phyloP scores from a whole-genome alignment of 2,329 filamentous ascomycete genomes.

The Fusarium praegraminearum region DNA sequence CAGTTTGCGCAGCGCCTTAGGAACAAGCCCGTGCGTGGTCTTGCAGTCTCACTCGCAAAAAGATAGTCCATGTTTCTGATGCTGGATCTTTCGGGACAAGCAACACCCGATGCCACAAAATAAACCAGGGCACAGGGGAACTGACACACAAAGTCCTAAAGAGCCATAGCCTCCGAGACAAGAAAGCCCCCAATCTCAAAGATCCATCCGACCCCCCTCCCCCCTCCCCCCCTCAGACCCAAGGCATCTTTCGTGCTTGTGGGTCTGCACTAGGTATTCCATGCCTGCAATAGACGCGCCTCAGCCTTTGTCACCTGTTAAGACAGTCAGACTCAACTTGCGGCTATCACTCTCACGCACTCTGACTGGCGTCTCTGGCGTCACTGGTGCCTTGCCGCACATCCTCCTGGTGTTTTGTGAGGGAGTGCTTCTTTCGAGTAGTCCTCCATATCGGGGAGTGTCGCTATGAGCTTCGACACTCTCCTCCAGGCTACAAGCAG shows the following conservation, averaged over 20 bases:
- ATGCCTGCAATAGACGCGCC: constrained; percentile 49
- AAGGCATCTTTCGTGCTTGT: constrained; percentile 47
- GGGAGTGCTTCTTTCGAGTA: constrained; percentile 29
- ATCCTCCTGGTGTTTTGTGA: constrained; percentile 35
- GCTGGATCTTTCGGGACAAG: constrained; percentile 23
- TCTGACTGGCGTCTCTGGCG: constrained; percentile 48
- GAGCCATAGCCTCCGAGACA: constrained; percentile 29
- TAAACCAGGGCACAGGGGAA: constrained; percentile 37
- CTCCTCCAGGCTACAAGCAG: constrained; percentile 50
- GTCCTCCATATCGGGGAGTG: constrained; percentile 37
- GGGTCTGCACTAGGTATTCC: constrained; percentile 43
- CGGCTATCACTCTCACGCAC: constrained; percentile 47
- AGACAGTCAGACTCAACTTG: constrained; percentile 50
- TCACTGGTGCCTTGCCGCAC: constrained; percentile 49
- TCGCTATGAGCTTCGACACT: constrained; percentile 32
- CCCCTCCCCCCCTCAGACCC: constrained; percentile 26
- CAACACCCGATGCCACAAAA: constrained; percentile 28
- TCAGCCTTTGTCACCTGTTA: constrained; percentile 50
- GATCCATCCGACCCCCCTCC: constrained; percentile 29
- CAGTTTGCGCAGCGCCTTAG: constrained; percentile 46
- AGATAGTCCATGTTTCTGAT: constrained; percentile 25
- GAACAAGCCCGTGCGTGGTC: constrained; percentile 37
- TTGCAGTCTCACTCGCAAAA: constrained; percentile 34
- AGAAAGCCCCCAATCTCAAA: constrained; percentile 42
- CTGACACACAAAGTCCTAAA: constrained; percentile 35